Evolutionary conservation across 2,329 filamentous ascomycete species (phyloP).

Genomic region (Cladosporium phlei): DNA sequence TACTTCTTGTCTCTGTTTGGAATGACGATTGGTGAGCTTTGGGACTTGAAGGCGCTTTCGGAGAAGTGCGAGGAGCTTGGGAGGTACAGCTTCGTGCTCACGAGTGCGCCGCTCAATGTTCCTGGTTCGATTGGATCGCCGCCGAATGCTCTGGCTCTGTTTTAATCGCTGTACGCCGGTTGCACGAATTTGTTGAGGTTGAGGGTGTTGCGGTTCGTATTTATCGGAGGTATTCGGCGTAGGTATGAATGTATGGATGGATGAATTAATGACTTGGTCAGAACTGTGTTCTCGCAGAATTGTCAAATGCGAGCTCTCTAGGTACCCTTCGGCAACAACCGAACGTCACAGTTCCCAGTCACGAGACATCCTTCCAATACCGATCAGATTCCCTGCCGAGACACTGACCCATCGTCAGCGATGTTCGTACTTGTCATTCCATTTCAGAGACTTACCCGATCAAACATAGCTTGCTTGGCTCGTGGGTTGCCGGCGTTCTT

Average conservation of each 20-base stretch:
- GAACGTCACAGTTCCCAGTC: neutral
- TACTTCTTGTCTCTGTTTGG: conserved; percentile 40
- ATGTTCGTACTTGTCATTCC: neutral
- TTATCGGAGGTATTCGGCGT: too few species aligned
- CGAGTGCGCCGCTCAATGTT: conserved; percentile 41
- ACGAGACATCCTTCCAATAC: neutral
- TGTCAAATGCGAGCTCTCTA: too few species aligned
- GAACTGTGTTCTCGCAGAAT: too few species aligned
- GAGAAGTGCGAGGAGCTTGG: conserved; percentile 34
- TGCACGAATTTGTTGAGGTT: neutral
- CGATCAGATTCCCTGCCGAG: neutral
- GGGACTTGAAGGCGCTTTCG: conserved; percentile 40
- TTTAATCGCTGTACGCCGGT: conserved; percentile 18
- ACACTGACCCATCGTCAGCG: neutral
- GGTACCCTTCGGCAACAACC: neutral
- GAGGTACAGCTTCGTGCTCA: conserved; percentile 43
- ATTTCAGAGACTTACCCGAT: neutral
- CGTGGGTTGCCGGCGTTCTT: neutral
- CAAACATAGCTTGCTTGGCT: neutral
- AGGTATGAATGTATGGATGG: neutral
- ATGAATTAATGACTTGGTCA: neutral
- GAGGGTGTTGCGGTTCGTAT: neutral
- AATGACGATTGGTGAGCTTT: conserved; percentile 44
- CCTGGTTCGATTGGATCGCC: conserved; percentile 33
- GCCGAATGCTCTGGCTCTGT: conserved; percentile 32